Evolutionary conservation across 83 land plant genomes (phyloP).

Genomic region (Picea engelmannii): DNA sequence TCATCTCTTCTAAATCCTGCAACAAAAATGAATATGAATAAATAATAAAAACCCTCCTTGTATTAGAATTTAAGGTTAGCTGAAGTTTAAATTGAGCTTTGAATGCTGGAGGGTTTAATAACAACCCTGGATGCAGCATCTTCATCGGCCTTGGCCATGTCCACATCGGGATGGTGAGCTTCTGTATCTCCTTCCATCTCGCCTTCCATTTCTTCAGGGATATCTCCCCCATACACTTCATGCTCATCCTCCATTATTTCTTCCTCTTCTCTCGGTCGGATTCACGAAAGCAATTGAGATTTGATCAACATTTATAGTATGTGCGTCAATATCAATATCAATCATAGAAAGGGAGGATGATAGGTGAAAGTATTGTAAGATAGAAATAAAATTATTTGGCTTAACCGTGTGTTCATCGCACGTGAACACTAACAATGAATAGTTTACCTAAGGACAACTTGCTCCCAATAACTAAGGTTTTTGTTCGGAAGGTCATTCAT

Average conservation of each 20-base stretch:
- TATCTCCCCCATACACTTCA: constrained; percentile 94
- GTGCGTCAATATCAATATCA: too few species aligned
- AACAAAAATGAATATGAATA: background rate
- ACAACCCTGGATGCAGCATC: constrained; percentile 58
- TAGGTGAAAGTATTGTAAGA: too few species aligned
- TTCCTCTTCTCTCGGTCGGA: background rate
- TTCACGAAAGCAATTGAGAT: too few species aligned
- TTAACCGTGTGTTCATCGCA: too few species aligned
- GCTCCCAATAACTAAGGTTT: too few species aligned
- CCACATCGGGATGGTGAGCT: constrained; percentile 39
- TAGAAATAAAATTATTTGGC: too few species aligned
- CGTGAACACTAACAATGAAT: too few species aligned
- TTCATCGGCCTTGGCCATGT: constrained; percentile 45
- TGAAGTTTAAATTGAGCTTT: too few species aligned
- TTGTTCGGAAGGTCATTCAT: too few species aligned
- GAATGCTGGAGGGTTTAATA: background rate
- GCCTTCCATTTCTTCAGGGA: constrained; percentile 72
- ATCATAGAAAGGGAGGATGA: too few species aligned
- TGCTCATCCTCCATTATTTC: constrained; percentile 89
- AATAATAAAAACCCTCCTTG: background rate
- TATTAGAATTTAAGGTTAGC: background rate
- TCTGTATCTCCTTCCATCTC: constrained; percentile 80
- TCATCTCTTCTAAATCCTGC: constrained; percentile 92
- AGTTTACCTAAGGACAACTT: too few species aligned
- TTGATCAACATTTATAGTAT: too few species aligned